Evolutionary conservation across 108 stramenopile species (phyloP).

Genomic region (Cyclotella cryptica): DNA sequence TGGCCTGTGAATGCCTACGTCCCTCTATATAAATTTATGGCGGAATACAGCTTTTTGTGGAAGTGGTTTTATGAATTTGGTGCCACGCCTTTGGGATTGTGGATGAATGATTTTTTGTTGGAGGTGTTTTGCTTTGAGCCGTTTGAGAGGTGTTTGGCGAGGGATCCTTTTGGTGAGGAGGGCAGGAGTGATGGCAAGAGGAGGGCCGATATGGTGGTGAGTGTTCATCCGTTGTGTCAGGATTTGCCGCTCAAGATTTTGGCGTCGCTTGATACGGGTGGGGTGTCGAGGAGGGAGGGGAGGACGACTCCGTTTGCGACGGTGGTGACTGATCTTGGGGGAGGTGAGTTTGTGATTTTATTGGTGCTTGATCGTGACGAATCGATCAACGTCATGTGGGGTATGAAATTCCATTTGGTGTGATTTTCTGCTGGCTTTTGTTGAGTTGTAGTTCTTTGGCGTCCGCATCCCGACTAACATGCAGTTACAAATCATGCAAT

Average conservation of each 20-base stretch:
- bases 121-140: constrained; percentile 57
- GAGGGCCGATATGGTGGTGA: constrained; percentile 93
- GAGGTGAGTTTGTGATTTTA: constrained; percentile 43
- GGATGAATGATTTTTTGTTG: constrained; percentile 70
- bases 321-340: constrained; percentile 96
- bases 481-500: too few species aligned
- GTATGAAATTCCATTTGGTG: too few species aligned
- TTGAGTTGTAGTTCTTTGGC: too few species aligned
- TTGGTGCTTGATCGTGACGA: not conserved
- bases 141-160: constrained; percentile 63
- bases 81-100: constrained; percentile 74
- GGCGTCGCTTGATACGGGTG: constrained; percentile 61
- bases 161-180: constrained; percentile 48
- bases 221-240: constrained; percentile 96
- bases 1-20: constrained; percentile 79
- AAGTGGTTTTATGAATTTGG: constrained; percentile 79
- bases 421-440: too few species aligned
- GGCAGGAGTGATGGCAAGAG: constrained; percentile 25
- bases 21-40: constrained; percentile 83
- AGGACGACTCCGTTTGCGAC: constrained; percentile 90
- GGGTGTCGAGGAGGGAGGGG: constrained; percentile 43
- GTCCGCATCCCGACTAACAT: too few species aligned
- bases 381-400: not conserved
- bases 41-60: constrained; percentile 77
- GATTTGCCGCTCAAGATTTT: constrained; percentile 88